phyloP scores from a whole-genome alignment of 164 flowering plant genomes.

The Platanus orientalis region DNA sequence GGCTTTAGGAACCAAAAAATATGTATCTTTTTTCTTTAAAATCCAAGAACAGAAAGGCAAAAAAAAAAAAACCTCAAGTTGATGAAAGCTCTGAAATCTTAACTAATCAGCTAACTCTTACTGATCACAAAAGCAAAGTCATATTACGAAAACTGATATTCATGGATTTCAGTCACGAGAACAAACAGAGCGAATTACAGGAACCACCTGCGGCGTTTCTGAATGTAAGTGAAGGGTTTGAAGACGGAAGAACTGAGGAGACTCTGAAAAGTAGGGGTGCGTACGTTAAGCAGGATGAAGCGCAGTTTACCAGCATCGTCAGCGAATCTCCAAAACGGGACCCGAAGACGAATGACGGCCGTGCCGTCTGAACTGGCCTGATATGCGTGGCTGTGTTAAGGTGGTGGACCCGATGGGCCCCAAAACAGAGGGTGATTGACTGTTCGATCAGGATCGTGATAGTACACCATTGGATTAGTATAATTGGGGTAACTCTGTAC shows the following conservation, averaged over 20 bases:
- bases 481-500: too few relatives aligned
- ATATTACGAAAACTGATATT: neutral
- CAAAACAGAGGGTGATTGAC: too few relatives aligned
- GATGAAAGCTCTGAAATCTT: neutral
- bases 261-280: neutral
- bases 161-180: neutral
- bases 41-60: neutral
- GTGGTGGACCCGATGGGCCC: too few relatives aligned
- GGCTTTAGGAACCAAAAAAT: neutral
- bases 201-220: neutral
- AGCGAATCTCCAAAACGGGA: neutral
- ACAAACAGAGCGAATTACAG: neutral
- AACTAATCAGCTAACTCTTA: neutral
- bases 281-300: slow-evolving; percentile 15
- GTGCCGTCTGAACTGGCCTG: too few relatives aligned
- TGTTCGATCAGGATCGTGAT: too few relatives aligned
- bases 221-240: neutral
- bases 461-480: too few relatives aligned
- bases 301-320: slow-evolving; percentile 16
- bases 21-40: neutral
- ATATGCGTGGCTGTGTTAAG: too few relatives aligned
- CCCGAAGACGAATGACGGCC: too few relatives aligned
- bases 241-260: neutral
- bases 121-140: neutral
- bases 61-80: neutral